phyloP scores from a whole-genome alignment of 1,139 yeast genomes.

The Casaregolazyma lundiana region DNA sequence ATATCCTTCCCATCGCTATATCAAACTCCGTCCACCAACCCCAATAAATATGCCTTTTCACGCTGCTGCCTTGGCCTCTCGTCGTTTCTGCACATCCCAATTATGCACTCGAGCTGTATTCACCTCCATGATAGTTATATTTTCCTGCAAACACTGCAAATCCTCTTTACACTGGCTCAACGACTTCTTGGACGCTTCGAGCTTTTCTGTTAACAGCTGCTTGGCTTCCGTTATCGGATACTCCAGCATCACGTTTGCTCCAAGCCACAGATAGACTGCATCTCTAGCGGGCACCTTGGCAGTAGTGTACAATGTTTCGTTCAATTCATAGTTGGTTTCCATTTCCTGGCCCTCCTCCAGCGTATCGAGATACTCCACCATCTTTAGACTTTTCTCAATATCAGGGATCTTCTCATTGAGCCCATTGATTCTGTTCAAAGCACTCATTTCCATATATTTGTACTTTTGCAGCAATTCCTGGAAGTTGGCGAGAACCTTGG shows the following conservation, averaged over 20 bases:
- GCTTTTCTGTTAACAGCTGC: constrained; percentile 57
- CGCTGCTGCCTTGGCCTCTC: constrained; percentile 32
- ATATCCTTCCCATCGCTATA: too few species aligned
- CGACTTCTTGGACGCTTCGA: constrained; percentile 58
- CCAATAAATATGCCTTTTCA: constrained; percentile 4
- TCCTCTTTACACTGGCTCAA: constrained; percentile 69
- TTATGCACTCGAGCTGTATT: constrained; percentile 92
- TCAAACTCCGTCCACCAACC: too few species aligned
- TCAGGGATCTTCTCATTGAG: constrained; percentile 81
- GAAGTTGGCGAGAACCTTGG: constrained; percentile 59
- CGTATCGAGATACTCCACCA: constrained; percentile 52
- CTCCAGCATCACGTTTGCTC: constrained; percentile 97
- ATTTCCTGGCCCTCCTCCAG: constrained; percentile 36
- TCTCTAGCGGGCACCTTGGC: constrained; percentile 62
- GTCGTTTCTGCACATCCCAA: constrained; percentile 90
- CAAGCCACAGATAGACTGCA: constrained; percentile 83
- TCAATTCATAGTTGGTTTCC: constrained; percentile 78
- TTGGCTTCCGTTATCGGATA: constrained; percentile 88
- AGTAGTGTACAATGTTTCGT: constrained; percentile 84
- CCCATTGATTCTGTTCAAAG: constrained; percentile 62
- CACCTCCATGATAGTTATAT: constrained; percentile 96
- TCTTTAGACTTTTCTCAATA: constrained; percentile 73
- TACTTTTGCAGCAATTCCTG: constrained; percentile 78
- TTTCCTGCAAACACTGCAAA: constrained; percentile 80
- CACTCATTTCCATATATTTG: constrained; percentile 75